These are phyloP conservation scores for Saccharata proteae DNA, from an alignment of 2,329 filamentous ascomycete species.

Conservation along the genomic window DNA sequence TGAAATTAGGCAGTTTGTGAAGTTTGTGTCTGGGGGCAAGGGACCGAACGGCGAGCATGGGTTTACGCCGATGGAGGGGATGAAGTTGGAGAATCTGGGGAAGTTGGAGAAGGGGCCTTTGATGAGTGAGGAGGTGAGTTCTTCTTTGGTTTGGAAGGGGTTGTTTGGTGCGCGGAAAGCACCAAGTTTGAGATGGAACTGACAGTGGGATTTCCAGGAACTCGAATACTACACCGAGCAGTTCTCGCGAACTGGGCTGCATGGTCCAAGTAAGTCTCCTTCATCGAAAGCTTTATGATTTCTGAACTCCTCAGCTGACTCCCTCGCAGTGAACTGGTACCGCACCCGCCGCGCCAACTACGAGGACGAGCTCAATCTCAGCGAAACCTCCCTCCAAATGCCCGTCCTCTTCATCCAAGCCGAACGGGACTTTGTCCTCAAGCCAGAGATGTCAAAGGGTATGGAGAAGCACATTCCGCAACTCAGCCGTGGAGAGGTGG, in stretches of 20 bases:
- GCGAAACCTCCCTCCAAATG: conserved; percentile 21
- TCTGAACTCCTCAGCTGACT: neutral
- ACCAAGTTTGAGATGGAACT: no score
- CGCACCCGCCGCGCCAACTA: conserved; percentile 60
- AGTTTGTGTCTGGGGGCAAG: conserved; percentile 55
- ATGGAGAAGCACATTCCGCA: conserved; percentile 60
- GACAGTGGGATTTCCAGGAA: no score
- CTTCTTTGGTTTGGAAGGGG: neutral
- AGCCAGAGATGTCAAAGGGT: conserved; percentile 53
- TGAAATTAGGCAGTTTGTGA: conserved; percentile 58
- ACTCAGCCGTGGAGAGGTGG: conserved; percentile 53
- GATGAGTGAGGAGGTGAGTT: conserved; percentile 46
- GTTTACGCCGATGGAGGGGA: conserved; percentile 50
- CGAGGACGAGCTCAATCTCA: conserved; percentile 52
- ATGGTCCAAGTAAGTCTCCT: conserved; percentile 49
- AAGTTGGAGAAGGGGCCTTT: conserved; percentile 45
- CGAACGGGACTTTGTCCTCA: conserved; percentile 57
- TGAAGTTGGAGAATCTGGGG: conserved; percentile 52
- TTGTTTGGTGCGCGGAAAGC: neutral
- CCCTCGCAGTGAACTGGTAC: conserved; percentile 68
- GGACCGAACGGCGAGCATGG: conserved; percentile 42
- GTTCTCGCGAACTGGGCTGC: conserved; percentile 60
- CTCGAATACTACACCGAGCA: conserved; percentile 65
- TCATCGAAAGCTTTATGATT: no score
- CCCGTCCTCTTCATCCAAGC: conserved; percentile 65